Conservation (phyloP, 192 early-diverging fungal species). For the Linnemannia schmuckeri region DNA sequence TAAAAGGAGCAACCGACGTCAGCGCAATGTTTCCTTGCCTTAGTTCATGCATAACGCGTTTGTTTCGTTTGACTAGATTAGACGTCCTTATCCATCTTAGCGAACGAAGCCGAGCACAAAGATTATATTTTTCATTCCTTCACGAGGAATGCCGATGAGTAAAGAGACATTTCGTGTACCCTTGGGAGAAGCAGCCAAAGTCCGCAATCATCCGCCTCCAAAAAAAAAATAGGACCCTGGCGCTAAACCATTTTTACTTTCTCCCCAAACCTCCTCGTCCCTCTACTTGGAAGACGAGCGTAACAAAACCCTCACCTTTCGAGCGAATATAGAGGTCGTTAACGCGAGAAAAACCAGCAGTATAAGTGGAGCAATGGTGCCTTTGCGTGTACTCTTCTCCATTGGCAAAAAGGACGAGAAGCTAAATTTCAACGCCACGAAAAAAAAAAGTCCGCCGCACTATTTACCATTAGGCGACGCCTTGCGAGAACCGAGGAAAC, state of each 20-base stretch:
- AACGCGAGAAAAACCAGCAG: no score
- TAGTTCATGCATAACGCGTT: background rate
- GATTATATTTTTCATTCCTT: background rate
- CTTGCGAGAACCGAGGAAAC: slow-evolving; percentile 54
- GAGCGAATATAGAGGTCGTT: no score
- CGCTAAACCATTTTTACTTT: background rate
- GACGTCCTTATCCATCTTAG: background rate
- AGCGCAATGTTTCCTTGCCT: background rate
- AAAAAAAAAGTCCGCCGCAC: background rate
- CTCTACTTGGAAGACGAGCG: background rate
- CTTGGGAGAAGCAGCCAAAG: no score
- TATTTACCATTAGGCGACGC: slow-evolving; percentile 25
- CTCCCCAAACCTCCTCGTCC: background rate
- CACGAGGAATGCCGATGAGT: background rate
- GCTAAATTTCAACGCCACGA: background rate
- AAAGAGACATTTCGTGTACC: no score
- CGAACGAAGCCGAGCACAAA: background rate
- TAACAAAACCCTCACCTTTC: background rate
- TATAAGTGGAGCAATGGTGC: no score
- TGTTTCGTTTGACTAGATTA: background rate
- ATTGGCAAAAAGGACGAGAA: background rate
- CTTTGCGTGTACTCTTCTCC: no score
- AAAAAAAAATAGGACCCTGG: background rate
- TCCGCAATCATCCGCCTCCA: background rate
- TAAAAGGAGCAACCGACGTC: background rate